Evolutionary conservation across 805 yeast genomes (phyloP), one percentile per base, ranked within the genome.

Genomic region (Teunomyces cretensis): DNA sequence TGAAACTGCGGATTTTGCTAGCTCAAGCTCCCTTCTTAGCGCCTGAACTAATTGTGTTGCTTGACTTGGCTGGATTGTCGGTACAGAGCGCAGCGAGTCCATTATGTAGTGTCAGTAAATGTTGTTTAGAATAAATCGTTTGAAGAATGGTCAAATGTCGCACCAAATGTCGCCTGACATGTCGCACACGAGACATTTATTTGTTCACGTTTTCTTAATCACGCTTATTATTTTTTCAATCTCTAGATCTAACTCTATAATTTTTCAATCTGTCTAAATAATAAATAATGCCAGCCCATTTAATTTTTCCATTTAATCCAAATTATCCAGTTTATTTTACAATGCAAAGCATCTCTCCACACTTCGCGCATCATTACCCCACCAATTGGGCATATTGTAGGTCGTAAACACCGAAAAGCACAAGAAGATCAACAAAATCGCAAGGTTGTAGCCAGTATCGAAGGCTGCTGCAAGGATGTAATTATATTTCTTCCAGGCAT

Each of bases 401-500:
- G 44, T 49, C 9, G 47, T 52, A 1, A 54, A 53, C 7, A 56
- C 57, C 1, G 73, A 57, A 14, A 67, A 62, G 17, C 69, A 43
- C 9, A 70, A 41, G 51, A 76, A 76, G 9, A 76, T 60, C 19
- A 65, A 49, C 17, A 76, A 48, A 33, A 70, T 61, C 2, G 78
- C 62, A 35, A 76, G 52, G 48, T 75, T 76, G 56, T 68, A 74
- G 4, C 80, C 81, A 0, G 80, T 74, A 48, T 76, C 80, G 48
- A 74, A 66, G 0, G 80, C 79, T 2, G 81, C 80, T 1, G 80
- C 80, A 19, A 74, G 51, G 11, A 75, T 67, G 54, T 75, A 76
- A 44, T 76, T 76, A 54, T 66, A 76, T 45, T 56, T 62, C 51
- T 66, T 68, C 72, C 79, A 76, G 17, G 67, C 38, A 2, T 51